phyloP scores from a whole-genome alignment of 176 grass and related monocot species.

The Areca catechu region DNA sequence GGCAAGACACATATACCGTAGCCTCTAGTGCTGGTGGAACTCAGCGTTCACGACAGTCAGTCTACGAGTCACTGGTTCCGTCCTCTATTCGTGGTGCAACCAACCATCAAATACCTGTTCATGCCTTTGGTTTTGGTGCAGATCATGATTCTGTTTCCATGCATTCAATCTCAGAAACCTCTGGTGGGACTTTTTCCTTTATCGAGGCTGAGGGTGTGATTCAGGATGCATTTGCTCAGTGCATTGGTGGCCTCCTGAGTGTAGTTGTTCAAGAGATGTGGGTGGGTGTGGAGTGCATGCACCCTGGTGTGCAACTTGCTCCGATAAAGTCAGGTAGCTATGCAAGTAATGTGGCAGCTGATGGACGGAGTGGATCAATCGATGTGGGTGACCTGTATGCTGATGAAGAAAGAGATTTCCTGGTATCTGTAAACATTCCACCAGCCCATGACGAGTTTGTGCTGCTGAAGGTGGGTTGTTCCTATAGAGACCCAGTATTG shows the following conservation, averaged over 20 bases:
- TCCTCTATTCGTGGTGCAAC: neutral
- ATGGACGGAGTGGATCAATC: slow-evolving; percentile 24
- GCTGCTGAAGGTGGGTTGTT: slow-evolving; percentile 30
- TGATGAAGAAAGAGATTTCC: slow-evolving; percentile 52
- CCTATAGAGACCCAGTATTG: slow-evolving; percentile 25
- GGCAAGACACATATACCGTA: slow-evolving; percentile 42
- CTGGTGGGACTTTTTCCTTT: slow-evolving; percentile 65
- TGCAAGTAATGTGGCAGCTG: slow-evolving; percentile 26
- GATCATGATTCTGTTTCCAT: slow-evolving; percentile 64
- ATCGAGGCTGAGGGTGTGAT: slow-evolving; percentile 50
- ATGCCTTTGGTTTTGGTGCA: slow-evolving; percentile 71
- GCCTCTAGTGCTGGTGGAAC: neutral
- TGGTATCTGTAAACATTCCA: slow-evolving; percentile 36
- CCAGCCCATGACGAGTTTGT: neutral
- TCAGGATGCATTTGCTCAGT: slow-evolving; percentile 73
- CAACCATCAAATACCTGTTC: slow-evolving; percentile 23
- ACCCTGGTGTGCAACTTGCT: slow-evolving; percentile 16
- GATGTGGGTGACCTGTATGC: slow-evolving; percentile 46
- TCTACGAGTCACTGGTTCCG: slow-evolving; percentile 49
- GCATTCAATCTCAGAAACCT: slow-evolving; percentile 42
- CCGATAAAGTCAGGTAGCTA: slow-evolving; percentile 48
- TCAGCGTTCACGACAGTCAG: neutral
- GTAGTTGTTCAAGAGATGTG: slow-evolving; percentile 38
- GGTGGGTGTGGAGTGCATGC: slow-evolving; percentile 10
- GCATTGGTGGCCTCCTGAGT: slow-evolving; percentile 59